Base-by-base conservation (phyloP, 2,329 filamentous ascomycete genomes). In the Penicillium brasilianum region DNA sequence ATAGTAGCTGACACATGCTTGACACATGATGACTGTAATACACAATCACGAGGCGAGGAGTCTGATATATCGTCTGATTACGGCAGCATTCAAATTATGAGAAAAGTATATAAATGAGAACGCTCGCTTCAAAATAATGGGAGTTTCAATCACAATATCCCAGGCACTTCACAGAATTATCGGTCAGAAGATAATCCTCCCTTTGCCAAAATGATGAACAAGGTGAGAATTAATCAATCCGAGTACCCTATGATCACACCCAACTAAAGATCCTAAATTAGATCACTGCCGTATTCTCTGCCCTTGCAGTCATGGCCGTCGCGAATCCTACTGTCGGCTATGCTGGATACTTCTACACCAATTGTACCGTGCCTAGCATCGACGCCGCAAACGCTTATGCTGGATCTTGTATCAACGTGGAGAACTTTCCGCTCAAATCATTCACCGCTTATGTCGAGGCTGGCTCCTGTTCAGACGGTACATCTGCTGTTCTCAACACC, bases 381-480 rank as follows among this genome's bases (percentile, higher is more conserved):
- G 51, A 52, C 16, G 51, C 57, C 37, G 49, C 50, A 20, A 66
- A 57, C 13, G 52, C 54, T 11, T 60, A 60, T n/a, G 59, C 50
- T 18, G 52, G 49, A 49, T 55, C 57, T 25, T 66, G 63, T 46
- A 30, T 61, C 25, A 64, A 64, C 36, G 41, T 66, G n/a, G 63
- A 66, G 41, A 43, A 66, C 43, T 57, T 66, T 28, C 63, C 63
- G 18, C 54, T 66, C 51, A 62, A 62, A 44, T 66, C 63, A 11
- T 66, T 64, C 61, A 49, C 56, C 9, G 63, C 63, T 22, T 64
- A 62, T 25, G 32, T 66, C 4, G 57, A 43, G 41, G 61, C 63
- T 30, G 61, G 63, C 5, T 53, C 50, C 14, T 66, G 63, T 36
- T 54, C 55, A 2, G 62, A 65, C 76, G 59, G 59, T 25, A 61